A percentile compares a stretch with the other conserved stretches of the same genome.
phyloP scores from a whole-genome alignment of 1,139 yeast species.

The Tardiomyces depauwii region DNA sequence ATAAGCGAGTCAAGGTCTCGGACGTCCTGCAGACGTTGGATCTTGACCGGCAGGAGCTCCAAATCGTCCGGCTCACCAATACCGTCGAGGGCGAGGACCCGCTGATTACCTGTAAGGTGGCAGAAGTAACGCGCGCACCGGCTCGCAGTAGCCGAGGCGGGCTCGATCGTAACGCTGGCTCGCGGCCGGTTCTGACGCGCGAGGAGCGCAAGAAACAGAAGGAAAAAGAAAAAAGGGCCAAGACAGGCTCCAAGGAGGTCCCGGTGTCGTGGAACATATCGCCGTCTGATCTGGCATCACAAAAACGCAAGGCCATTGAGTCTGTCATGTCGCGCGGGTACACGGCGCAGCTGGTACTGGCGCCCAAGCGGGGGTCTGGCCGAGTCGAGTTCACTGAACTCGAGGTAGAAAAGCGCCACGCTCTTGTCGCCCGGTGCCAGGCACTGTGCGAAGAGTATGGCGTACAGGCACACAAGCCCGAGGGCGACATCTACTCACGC shows the following conservation, averaged over 20 bases:
- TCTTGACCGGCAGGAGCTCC: constrained; percentile 3
- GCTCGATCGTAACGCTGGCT: not conserved
- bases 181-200: too few relatives aligned
- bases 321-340: constrained; percentile 23
- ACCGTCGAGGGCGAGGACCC: constrained; percentile 10
- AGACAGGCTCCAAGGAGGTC: constrained; percentile 17
- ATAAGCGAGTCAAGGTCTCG: constrained; percentile 8
- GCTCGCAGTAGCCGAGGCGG: not conserved
- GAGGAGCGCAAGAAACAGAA: constrained; percentile 1
- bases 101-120: constrained; percentile 14
- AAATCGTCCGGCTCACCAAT: constrained; percentile 3
- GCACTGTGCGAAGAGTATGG: constrained; percentile 20
- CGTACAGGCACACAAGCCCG: constrained; percentile 13
- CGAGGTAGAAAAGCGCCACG: constrained; percentile 23
- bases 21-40: constrained; percentile 11
- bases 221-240: constrained; percentile 9
- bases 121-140: not conserved
- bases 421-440: constrained; percentile 16
- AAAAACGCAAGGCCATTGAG: constrained; percentile 25
- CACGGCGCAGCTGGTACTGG: constrained; percentile 17
- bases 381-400: constrained; percentile 14
- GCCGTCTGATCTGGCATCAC: constrained; percentile 23
- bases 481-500: constrained; percentile 14
- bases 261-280: constrained; percentile 25
- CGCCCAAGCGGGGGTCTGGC: constrained; percentile 18